These are phyloP conservation scores for Aspergillus campestris DNA, from an alignment of 495 filamentous ascomycete genomes.

Conservation along the genomic window DNA sequence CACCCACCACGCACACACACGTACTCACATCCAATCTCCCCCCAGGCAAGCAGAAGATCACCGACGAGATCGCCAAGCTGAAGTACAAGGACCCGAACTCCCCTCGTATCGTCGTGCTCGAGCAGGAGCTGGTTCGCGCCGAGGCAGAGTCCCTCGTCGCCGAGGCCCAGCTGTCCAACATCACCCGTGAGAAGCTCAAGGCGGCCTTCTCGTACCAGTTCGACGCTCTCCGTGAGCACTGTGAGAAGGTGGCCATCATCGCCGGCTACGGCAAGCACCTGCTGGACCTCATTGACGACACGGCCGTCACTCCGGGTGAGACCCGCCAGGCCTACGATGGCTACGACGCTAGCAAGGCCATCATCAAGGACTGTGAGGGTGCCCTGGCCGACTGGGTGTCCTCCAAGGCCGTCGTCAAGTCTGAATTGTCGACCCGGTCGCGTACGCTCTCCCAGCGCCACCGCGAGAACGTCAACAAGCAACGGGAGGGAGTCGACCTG, in stretches of 20 bases:
- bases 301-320: slow-evolving; percentile 93
- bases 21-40: not conserved
- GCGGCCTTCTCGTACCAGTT: slow-evolving; percentile 97
- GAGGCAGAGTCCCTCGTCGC: slow-evolving; percentile 97
- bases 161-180: slow-evolving; percentile 96
- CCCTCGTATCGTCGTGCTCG: slow-evolving; percentile 91
- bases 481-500: slow-evolving; percentile 63
- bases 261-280: slow-evolving; percentile 97
- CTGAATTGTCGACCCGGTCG: slow-evolving; percentile 76
- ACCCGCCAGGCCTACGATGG: slow-evolving; percentile 94
- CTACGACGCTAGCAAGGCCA: slow-evolving; percentile 96
- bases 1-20: slow-evolving; percentile 5
- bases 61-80: slow-evolving; percentile 94
- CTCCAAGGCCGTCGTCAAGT: slow-evolving; percentile 77
- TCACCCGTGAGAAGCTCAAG: slow-evolving; percentile 98
- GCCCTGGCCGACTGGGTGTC: slow-evolving; percentile 93
- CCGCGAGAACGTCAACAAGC: slow-evolving; percentile 50
- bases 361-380: slow-evolving; percentile 99
- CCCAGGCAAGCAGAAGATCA: slow-evolving; percentile 93
- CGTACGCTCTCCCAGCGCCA: slow-evolving; percentile 81
- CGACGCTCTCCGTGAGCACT: slow-evolving; percentile 93
- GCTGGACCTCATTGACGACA: slow-evolving; percentile 89
- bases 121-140: slow-evolving; percentile 96
- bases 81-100: slow-evolving; percentile 99
- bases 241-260: slow-evolving; percentile 96